Evolutionary conservation across 2,329 filamentous ascomycete genomes (phyloP), one percentile per base, ranked within the genome.

Genomic region (Trichoderma aggressivum): DNA sequence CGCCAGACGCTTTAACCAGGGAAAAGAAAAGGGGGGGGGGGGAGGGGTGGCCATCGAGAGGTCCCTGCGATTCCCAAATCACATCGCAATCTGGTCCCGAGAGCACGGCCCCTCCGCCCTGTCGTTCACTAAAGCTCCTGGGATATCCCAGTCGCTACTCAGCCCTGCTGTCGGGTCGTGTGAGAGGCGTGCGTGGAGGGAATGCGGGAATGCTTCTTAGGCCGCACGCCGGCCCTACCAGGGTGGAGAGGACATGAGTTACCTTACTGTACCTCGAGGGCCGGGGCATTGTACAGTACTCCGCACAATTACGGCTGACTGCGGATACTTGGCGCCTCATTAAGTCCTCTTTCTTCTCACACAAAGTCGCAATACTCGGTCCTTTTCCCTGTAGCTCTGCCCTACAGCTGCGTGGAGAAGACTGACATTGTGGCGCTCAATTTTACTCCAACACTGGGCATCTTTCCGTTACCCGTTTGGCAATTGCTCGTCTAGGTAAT

Each of bases 21-120:
- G 47, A 47, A 60, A 59, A 67, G 32, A 64, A 64, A 53, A 18
- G 26, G 26, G 26, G 26, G 26, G 36, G 55, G 26, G 32, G 28
- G 47, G 62, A 34, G 62, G 62, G 62, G 62, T 64, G 12, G 47
- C 39, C 34, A 36, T 30, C n/a, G 47, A 63, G 32, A 63, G 32
- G 36, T 59, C 58, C 58, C 32, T 63, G 67, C 53, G 58, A 58
- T 43, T 55, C 26, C 56, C 47, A 70, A 63, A 62, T 70, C 67
- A 70, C 47, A 70, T 70, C 67, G 67, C 67, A 70, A 70, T 70
- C 67, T 70, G 66, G 47, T 70, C 65, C 65, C 65, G 56, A 68
- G 56, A 32, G 65, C 65, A 68, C 65, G 65, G 65, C 56, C 65
- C 65, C 39, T 68, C 59, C 36, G 55, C 65, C 36, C 56, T 68